These are phyloP conservation scores for Albifimbria verrucaria DNA, from an alignment of 2,329 filamentous ascomycete genomes.

Conservation along the genomic window DNA sequence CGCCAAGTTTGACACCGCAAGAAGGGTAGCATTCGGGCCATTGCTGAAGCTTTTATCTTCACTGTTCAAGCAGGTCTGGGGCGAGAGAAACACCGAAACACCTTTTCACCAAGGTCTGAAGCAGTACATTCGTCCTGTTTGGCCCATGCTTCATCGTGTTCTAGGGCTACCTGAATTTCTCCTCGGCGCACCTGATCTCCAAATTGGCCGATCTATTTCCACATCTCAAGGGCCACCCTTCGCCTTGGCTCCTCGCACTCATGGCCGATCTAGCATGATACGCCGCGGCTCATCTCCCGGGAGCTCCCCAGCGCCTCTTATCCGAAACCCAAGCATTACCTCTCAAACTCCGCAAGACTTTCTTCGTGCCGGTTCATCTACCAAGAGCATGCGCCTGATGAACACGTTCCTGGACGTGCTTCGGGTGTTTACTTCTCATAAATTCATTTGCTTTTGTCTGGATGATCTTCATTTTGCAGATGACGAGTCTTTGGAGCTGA, in stretches of 20 bases:
- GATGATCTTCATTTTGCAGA: constrained; percentile 93
- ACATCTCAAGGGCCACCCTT: constrained; percentile 20
- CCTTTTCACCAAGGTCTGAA: constrained; percentile 59
- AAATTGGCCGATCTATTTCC: constrained; percentile 32
- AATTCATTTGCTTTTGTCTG: constrained; percentile 82
- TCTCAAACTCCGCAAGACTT: constrained; percentile 58
- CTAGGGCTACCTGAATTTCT: constrained; percentile 69
- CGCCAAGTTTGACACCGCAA: constrained; percentile 62
- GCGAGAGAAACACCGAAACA: constrained; percentile 63
- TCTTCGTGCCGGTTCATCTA: constrained; percentile 53
- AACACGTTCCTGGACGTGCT: constrained; percentile 86
- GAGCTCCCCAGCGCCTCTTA: constrained; percentile 34
- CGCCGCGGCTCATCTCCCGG: constrained; percentile 50
- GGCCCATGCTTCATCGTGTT: constrained; percentile 60
- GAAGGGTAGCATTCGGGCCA: constrained; percentile 59
- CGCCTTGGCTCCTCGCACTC: constrained; percentile 25
- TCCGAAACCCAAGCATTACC: constrained; percentile 34
- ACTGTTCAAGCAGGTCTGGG: constrained; percentile 65
- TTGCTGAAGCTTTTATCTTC: constrained; percentile 63
- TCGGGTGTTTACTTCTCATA: constrained; percentile 75
- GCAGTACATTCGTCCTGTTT: constrained; percentile 60
- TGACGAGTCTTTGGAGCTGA: constrained; percentile 78
- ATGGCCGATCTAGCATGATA: constrained; percentile 28
- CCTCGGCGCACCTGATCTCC: constrained; percentile 46
- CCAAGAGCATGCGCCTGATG: constrained; percentile 71